A percentile compares a stretch with the other conserved stretches of the same genome.
These are phyloP conservation scores for Tetraselmis chui DNA, from an alignment of 139 green algal species.

Conservation along the genomic window DNA sequence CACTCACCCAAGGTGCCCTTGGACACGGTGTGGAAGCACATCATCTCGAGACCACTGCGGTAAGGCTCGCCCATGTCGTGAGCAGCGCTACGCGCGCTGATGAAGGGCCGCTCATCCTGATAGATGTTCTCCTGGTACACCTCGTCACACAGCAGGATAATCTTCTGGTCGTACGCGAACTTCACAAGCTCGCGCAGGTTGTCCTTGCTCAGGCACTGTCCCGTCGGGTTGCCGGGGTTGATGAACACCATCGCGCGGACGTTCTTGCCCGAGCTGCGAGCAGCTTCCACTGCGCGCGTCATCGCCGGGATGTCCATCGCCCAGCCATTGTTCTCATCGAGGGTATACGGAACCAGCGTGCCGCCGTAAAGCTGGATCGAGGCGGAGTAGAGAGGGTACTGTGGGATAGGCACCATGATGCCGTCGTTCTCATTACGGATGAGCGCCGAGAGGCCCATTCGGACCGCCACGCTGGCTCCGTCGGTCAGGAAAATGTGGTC, in stretches of 20 bases:
- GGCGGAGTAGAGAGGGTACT: slow-evolving; percentile 87
- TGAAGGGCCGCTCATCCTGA: slow-evolving; percentile 77
- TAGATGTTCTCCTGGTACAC: slow-evolving; percentile 94
- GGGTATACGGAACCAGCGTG: slow-evolving; percentile 60
- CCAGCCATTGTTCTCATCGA: slow-evolving; percentile 65
- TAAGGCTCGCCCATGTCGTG: slow-evolving; percentile 58
- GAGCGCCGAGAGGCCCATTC: slow-evolving; percentile 55
- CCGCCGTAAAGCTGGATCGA: slow-evolving; percentile 74
- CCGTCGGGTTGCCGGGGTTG: slow-evolving; percentile 90
- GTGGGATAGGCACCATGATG: slow-evolving; percentile 74
- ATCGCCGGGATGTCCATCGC: slow-evolving; percentile 35
- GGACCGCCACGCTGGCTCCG: slow-evolving; percentile 67
- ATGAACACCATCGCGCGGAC: slow-evolving; percentile 82
- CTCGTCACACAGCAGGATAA: slow-evolving; percentile 82
- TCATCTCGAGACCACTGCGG: slow-evolving; percentile 53
- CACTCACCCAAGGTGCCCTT: slow-evolving; percentile 77
- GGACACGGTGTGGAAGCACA: slow-evolving; percentile 78
- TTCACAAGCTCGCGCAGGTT: slow-evolving; percentile 66
- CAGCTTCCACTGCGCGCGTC: slow-evolving; percentile 24
- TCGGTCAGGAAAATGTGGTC: slow-evolving; percentile 84
- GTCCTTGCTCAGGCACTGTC: slow-evolving; percentile 55
- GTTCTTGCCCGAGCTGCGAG: slow-evolving; percentile 39
- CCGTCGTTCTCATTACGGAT: slow-evolving; percentile 53
- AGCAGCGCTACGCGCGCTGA: slow-evolving; percentile 56
- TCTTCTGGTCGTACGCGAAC: slow-evolving; percentile 59